Conservation (phyloP, 176 grass and related monocot genomes). For the Musa acuminata region DNA sequence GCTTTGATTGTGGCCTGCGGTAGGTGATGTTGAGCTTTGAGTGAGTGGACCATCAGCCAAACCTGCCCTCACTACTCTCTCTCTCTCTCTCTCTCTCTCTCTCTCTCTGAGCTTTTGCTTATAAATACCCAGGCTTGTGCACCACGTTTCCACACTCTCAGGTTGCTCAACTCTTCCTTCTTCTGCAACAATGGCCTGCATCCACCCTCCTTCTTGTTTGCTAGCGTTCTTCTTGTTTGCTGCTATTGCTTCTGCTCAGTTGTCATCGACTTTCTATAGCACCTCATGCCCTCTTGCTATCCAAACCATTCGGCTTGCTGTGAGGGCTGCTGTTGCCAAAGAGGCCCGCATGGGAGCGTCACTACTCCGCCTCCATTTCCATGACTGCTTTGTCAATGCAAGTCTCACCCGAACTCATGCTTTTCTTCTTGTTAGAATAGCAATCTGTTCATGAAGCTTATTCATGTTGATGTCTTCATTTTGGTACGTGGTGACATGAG, state of each 20-base stretch:
- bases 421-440: too few relatives aligned
- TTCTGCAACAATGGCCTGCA: neutral
- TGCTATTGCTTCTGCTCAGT: neutral
- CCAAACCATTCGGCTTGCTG: neutral
- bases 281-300: neutral
- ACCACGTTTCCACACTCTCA: neutral
- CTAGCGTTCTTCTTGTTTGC: neutral
- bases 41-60: neutral
- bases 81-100: too few relatives aligned
- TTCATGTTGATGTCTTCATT: too few relatives aligned
- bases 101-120: neutral
- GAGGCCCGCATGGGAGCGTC: neutral
- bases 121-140: neutral
- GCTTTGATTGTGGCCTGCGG: too few relatives aligned
- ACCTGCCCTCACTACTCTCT: neutral
- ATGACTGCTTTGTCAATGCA: neutral
- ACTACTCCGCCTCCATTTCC: neutral
- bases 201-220: neutral
- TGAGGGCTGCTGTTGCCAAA: neutral
- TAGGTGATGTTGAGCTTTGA: too few relatives aligned
- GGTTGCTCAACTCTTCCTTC: neutral
- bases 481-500: too few relatives aligned
- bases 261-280: neutral
- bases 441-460: too few relatives aligned
- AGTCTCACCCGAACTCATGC: neutral